Conservation (phyloP, 164 flowering plant species). For the Magnolia officinalis region DNA sequence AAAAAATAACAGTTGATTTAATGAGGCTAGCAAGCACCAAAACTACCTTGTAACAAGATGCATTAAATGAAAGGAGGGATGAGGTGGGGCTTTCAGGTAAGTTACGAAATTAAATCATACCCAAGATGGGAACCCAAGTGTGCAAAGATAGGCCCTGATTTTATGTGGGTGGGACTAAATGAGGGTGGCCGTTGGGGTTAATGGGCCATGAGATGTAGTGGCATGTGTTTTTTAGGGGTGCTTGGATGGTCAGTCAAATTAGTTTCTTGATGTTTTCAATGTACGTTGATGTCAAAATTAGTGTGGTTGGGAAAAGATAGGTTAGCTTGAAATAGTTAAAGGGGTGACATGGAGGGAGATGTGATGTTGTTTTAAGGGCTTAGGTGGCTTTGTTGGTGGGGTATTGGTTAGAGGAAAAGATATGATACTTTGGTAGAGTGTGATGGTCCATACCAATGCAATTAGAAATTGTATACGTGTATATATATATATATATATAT, state of each 20-base stretch:
- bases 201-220: neutral
- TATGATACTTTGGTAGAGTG: conserved; percentile 8
- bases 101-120: neutral
- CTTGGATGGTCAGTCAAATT: conserved; percentile 17
- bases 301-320: conserved; percentile 34
- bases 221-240: neutral
- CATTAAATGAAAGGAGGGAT: conserved; percentile 3
- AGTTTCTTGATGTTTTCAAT: conserved; percentile 29
- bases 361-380: conserved; percentile 17
- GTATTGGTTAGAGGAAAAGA: conserved; percentile 14
- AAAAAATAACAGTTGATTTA: neutral
- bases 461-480: too few relatives aligned
- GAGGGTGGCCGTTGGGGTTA: conserved; percentile 1
- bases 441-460: neutral
- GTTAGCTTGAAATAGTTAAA: conserved; percentile 18
- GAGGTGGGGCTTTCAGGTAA: neutral
- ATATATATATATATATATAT: too few relatives aligned
- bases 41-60: conserved; percentile 6
- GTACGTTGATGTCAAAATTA: conserved; percentile 25
- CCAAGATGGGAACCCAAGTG: neutral
- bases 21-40: conserved; percentile 7
- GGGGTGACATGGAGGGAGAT: conserved; percentile 4
- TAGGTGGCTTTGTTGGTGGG: conserved; percentile 19
- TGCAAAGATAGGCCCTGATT: conserved; percentile 1
- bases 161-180: neutral